Evolutionary conservation across 2,329 filamentous ascomycete species (phyloP).

Genomic region (Thielaviopsis ethacetica): DNA sequence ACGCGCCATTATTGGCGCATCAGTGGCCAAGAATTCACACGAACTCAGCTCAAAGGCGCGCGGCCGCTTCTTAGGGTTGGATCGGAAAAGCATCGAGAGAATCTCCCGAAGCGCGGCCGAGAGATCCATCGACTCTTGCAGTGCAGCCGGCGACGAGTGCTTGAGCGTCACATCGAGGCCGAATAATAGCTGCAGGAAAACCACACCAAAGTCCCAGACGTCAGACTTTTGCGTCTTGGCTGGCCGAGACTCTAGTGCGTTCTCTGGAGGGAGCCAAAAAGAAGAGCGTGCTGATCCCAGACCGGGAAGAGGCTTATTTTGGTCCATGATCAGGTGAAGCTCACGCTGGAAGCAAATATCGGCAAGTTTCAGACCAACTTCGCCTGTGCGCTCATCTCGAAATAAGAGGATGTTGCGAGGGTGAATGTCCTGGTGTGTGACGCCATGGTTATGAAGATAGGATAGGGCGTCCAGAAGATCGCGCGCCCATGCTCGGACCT

Average conservation of each 20-base stretch:
- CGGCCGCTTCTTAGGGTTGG: constrained; percentile 68
- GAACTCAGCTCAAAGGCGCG: constrained; percentile 60
- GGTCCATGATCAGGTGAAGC: constrained; percentile 42
- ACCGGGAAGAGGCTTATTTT: constrained; percentile 35
- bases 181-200: constrained; percentile 89
- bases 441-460: constrained; percentile 69
- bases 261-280: constrained; percentile 72
- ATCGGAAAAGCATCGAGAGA: constrained; percentile 67
- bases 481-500: constrained; percentile 76
- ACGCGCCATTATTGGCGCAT: constrained; percentile 40
- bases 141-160: constrained; percentile 60
- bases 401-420: constrained; percentile 65
- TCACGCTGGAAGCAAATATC: constrained; percentile 57
- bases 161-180: constrained; percentile 60
- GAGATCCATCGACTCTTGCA: constrained; percentile 55
- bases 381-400: constrained; percentile 44
- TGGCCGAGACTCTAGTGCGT: constrained; percentile 43
- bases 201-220: constrained; percentile 85
- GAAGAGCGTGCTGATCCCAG: constrained; percentile 52
- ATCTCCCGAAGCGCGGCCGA: constrained; percentile 67
- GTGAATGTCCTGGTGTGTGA: constrained; percentile 73
- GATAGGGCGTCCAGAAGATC: constrained; percentile 79
- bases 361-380: constrained; percentile 56
- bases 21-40: constrained; percentile 49
- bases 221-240: constrained; percentile 66